Evolutionary conservation across 176 grass and related monocot species (phyloP).

Genomic region (Ampelocalamus luodianensis): DNA sequence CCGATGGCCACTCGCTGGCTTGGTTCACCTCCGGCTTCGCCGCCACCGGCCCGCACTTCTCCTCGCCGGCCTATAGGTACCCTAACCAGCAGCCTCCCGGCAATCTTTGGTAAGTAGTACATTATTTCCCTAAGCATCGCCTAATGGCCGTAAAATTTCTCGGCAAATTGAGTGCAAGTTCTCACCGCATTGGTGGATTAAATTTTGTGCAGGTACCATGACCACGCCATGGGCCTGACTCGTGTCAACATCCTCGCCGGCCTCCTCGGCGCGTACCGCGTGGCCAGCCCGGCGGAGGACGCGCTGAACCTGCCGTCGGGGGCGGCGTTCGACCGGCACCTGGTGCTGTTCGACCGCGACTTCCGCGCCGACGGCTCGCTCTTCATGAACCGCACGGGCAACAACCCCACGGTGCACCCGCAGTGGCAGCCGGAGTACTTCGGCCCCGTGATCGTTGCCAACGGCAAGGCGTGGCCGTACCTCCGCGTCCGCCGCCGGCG

Average conservation of each 20-base stretch:
- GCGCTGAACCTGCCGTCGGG: conserved; percentile 51
- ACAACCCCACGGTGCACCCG: conserved; percentile 70
- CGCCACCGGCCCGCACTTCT: conserved; percentile 54
- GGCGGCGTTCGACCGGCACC: conserved; percentile 49
- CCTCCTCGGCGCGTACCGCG: conserved; percentile 65
- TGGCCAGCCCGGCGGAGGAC: conserved; percentile 32
- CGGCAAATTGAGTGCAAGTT: too few species aligned
- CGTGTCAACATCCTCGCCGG: conserved; percentile 83
- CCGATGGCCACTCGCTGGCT: conserved; percentile 68
- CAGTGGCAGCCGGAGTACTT: conserved; percentile 96
- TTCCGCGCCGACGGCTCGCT: conserved; percentile 57
- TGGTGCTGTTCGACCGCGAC: conserved; percentile 69
- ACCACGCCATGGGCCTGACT: conserved; percentile 77
- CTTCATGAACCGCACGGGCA: conserved; percentile 74
- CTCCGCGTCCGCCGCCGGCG: conserved; percentile 49
- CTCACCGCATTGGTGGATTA: too few species aligned
- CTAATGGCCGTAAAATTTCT: too few species aligned
- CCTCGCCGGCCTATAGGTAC: conserved; percentile 47
- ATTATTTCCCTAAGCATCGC: too few species aligned
- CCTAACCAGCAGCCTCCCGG: conserved; percentile 68
- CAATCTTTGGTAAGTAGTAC: conserved; percentile 64
- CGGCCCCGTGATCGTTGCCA: conserved; percentile 55
- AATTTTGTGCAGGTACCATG: conserved; percentile 38
- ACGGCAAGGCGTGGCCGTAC: conserved; percentile 66
- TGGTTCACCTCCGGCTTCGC: conserved; percentile 69